Percentiles rank a stretch among this genome's conserved stretches.
phyloP scores from a whole-genome alignment of 208 protist species.

The Acanthamoeba quina region DNA sequence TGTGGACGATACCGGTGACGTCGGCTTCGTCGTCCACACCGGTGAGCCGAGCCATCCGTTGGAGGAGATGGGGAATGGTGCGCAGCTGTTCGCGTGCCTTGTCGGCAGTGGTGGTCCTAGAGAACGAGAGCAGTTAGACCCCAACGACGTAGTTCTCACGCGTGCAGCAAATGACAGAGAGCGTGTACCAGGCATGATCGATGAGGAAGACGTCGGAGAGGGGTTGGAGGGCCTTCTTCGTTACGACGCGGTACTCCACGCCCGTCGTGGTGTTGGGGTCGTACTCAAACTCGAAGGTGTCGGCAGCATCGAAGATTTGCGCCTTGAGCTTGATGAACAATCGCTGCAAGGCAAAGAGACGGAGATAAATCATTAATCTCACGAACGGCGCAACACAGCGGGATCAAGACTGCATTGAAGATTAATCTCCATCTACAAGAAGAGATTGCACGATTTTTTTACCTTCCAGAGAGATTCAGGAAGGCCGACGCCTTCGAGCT shows the following conservation, averaged over 20 bases:
- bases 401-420: background rate
- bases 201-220: constrained; percentile 47
- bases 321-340: constrained; percentile 69
- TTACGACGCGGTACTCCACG: constrained; percentile 58
- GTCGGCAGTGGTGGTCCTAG: constrained; percentile 29
- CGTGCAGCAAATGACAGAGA: background rate
- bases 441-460: background rate
- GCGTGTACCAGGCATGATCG: constrained; percentile 15
- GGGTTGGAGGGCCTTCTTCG: constrained; percentile 54
- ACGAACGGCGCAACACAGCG: background rate
- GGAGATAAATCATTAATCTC: background rate
- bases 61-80: constrained; percentile 44
- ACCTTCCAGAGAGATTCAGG: constrained; percentile 46
- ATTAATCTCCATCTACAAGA: background rate
- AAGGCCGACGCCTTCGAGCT: background rate
- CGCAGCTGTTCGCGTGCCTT: constrained; percentile 63
- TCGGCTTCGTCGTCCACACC: constrained; percentile 1
- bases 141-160: background rate
- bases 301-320: constrained; percentile 32
- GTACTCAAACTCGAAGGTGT: constrained; percentile 60
- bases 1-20: background rate
- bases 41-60: background rate
- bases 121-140: background rate
- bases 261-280: constrained; percentile 42
- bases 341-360: background rate